phyloP scores from a whole-genome alignment of 2,329 filamentous ascomycete genomes.

The Tolypocladium tundrense region DNA sequence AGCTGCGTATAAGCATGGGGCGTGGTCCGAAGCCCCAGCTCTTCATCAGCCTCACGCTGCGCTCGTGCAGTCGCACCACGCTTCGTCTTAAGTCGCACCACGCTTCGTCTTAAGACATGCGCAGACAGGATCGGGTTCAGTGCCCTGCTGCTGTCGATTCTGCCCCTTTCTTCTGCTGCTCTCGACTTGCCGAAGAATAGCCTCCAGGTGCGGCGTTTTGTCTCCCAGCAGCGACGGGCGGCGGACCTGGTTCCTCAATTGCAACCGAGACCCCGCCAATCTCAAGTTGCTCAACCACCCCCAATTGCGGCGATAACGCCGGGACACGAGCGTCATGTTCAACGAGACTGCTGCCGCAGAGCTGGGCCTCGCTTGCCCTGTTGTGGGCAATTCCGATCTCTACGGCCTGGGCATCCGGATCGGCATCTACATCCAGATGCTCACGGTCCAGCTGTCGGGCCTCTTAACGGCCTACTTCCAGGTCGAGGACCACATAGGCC shows the following conservation, averaged over 20 bases:
- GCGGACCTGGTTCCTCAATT: neutral
- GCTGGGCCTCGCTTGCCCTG: slow-evolving; percentile 3
- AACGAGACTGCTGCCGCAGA: neutral
- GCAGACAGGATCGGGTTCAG: neutral
- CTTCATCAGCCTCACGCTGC: neutral
- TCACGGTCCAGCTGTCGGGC: slow-evolving; percentile 12
- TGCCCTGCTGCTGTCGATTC: neutral
- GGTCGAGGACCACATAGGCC: slow-evolving; percentile 10
- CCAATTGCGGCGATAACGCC: neutral
- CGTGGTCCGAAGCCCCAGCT: neutral
- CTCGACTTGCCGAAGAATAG: neutral
- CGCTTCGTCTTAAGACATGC: neutral
- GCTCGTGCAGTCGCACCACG: neutral
- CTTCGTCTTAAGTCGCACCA: neutral
- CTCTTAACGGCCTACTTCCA: slow-evolving; percentile 8
- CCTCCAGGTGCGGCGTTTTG: neutral
- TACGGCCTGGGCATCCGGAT: slow-evolving; percentile 18
- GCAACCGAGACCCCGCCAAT: neutral
- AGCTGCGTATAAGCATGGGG: neutral
- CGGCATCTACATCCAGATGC: slow-evolving; percentile 17
- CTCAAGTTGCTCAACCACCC: neutral
- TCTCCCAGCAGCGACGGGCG: neutral
- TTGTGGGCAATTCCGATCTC: slow-evolving; percentile 13
- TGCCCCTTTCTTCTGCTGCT: neutral
- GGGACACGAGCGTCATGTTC: neutral